Base-by-base conservation (phyloP, 805 yeast genomes). In the Yamadazyma sp. region DNA sequence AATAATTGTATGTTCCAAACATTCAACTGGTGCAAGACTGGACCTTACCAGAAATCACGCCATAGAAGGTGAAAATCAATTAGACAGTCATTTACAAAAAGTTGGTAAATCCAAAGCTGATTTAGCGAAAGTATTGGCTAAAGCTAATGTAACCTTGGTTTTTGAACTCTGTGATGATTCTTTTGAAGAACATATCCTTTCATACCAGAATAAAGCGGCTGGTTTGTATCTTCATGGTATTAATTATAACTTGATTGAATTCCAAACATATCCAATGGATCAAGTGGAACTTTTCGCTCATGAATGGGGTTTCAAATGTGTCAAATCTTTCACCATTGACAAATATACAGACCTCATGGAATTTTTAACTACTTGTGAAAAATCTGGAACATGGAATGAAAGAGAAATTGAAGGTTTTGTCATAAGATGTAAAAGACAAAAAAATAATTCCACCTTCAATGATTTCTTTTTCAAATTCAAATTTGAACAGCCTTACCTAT, bases 361-460 rank as follows among this genome's bases (percentile, higher is more conserved):
- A 1, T 82, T 81, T 46, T 57, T 89, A 17, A 73, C 78, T 4
- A 63, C 65, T 1, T 70, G 80, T 36, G 73, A 82, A 0, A 59
- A 69, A 36, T 75, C 82, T 0, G 98, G 98, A 0, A 69, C 78
- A 1, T 87, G 78, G 58, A 62, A 83, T 1, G 79, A 75, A 1
- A 63, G 69, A 24, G 96, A 87, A 45, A 73, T 86, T 6, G 99
- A 93, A 61, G 99, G 99, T 0, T 93, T 91, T 64, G 99, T 93
- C 1, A 69, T 93, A 4, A 70, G 98, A 36, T 77, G 89, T 48
- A 68, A 71, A 30, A 38, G 47, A 6, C 43, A 40, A 12, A 41
- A 31, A 12, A 28, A 31, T 7, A 26, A 35, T 4, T 6, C 18
- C 18, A 13, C 18, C 7, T n/a, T n/a, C 7, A 17, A 20, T 2